phyloP scores from a whole-genome alignment of 23 red algal genomes.

The Gracilariopsis chorda region DNA sequence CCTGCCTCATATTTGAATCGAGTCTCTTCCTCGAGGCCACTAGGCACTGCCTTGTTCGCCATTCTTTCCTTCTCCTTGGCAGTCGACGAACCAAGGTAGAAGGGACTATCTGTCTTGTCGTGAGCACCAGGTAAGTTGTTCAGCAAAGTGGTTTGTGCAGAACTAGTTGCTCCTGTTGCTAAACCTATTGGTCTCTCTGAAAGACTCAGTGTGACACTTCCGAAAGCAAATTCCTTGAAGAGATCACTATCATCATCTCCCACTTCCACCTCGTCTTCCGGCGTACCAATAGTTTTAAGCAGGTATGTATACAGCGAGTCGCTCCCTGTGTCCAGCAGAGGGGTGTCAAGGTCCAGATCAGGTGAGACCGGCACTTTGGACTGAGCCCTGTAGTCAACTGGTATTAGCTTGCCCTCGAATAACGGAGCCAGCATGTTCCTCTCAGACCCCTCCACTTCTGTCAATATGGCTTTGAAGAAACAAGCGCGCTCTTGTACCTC shows the following conservation, averaged over 20 bases:
- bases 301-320: conserved; percentile 46
- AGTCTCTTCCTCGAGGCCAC: not conserved
- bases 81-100: conserved; percentile 22
- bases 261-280: conserved; percentile 14
- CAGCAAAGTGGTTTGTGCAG: not conserved
- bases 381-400: conserved; percentile 58
- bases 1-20: conserved; percentile 4
- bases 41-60: not conserved
- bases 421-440: not conserved
- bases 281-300: conserved; percentile 24
- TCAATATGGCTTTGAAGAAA: conserved; percentile 31
- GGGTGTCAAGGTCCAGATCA: conserved; percentile 53
- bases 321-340: conserved; percentile 46
- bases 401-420: conserved; percentile 65
- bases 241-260: conserved; percentile 53
- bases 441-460: not conserved
- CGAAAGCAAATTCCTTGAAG: conserved; percentile 58
- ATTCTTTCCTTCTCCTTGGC: not conserved
- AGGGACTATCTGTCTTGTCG: conserved; percentile 25
- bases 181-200: not conserved
- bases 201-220: conserved; percentile 14
- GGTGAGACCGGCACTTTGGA: conserved; percentile 32
- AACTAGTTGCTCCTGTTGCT: not conserved
- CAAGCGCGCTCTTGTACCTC: conserved; percentile 75
- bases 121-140: not conserved